Evolutionary conservation across 352 stramenopile species (phyloP), one percentile per base, ranked within the genome.

Genomic region (Pythium biforme): DNA sequence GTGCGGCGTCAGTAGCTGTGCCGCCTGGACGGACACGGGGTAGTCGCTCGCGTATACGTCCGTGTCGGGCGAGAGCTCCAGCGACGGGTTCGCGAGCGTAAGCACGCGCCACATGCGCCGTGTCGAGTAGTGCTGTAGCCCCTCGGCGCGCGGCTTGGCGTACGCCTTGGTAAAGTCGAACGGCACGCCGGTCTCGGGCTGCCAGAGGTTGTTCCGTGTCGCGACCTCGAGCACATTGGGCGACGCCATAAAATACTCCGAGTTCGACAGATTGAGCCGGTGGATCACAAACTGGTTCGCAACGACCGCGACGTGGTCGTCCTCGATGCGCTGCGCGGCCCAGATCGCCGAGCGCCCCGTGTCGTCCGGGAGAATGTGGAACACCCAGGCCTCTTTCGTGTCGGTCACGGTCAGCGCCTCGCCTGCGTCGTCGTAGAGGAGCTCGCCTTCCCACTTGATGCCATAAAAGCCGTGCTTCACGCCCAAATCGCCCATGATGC

Each of bases 251-350:
- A 97, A 98, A 56, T 87, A 81, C 15, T 89, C 75, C 5, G 82
- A 66, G 51, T 97, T 70, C 43, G 65, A 82, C 37, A 90, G 59
- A 63, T 95, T 69, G 22, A 98, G 58, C 55, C 96, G 69, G 45
- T 90, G 88, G 69, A 98, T 97, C 22, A 98, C 81, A 74, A 98
- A 98, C 74, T 97, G 86, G 71, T 98, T 98, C 11, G 92, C 92
- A 4, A 98, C 85, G 12, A 72, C 86, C 23, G 73, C 78, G 20
- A 95, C 77, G 63, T 97, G 81, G 62, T 91, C 77, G 40, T 96
- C 85, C 0, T 86, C 87, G 1, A 98, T 81, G 31, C 89, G 87
- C 78, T 98, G 90, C 15, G 95, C 95, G 11, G 81, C 94, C 94
- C 94, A 98, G 52, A 98, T 79, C 9, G 93, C 94, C n/a, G 81